Base-by-base conservation (phyloP, 805 yeast genomes). In the Kazachstania bromeliacearum region DNA sequence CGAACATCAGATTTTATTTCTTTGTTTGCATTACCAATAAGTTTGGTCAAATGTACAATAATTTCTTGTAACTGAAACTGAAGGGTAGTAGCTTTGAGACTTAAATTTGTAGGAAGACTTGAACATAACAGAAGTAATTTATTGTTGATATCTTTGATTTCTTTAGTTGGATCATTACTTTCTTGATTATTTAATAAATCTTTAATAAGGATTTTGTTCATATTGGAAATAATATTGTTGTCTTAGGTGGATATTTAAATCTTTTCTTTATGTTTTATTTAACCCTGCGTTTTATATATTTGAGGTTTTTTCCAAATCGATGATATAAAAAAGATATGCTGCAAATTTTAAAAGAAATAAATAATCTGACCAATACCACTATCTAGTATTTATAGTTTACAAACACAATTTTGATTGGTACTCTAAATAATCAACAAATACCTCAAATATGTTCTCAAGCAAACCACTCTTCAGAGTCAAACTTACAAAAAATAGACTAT, bases 141-240 rank as follows among this genome's bases (percentile, higher is more conserved):
- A 22, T 33, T 26, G 34, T 39, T 41, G 27, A 47, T 36, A n/a
- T 35, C 28, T 16, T 36, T 23, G 29, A 42, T 31, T 34, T 37
- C 40, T 12, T 33, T 36, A 20, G 35, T 32, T 16, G 38, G 16
- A 17, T 25, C 23, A 3, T 34, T 39, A 13, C 23, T 33, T 7
- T 39, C 28, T n/a, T 39, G 28, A 21, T 48, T 46, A 35, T 51
- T 51, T 25, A 51, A 30, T 24, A 51, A 39, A 5, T 34, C 35
- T 16, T 39, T 32, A 6, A 51, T 49, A 7, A 46, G 44, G 13
- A 51, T 48, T 33, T 38, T 44, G 29, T 42, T 44, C 51, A 47
- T 47, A 13, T 4, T 22, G 7, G 13, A 5, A 17, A 10, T 16
- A 3, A n/a, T 27, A 14, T 25, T 12, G 27, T 33, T 4, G 7